phyloP scores from a whole-genome alignment of 768 basidiomycete genomes.

The Hygrophorus russula region DNA sequence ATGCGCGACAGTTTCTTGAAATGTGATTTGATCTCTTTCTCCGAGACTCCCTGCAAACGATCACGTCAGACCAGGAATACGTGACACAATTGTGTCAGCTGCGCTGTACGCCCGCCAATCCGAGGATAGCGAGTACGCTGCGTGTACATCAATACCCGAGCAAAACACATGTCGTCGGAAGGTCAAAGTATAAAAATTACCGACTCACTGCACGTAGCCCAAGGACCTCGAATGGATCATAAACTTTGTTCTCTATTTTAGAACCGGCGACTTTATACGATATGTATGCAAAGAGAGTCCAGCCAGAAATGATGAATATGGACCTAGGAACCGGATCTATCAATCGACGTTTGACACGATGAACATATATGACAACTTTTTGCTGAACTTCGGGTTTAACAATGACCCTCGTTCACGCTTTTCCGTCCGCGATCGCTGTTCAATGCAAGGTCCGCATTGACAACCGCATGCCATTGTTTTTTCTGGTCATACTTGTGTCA shows the following conservation, averaged over 20 bases:
- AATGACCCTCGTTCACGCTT: constrained; percentile 34
- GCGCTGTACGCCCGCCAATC: no score
- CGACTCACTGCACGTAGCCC: constrained; percentile 56
- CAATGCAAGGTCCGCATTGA: constrained; percentile 49
- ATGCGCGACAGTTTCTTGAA: constrained; percentile 85
- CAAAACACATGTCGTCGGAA: neutral
- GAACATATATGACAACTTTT: constrained; percentile 29
- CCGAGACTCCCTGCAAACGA: constrained; percentile 42
- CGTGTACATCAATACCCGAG: neutral
- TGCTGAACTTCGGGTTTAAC: constrained; percentile 36
- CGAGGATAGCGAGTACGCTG: no score
- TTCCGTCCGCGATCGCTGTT: constrained; percentile 36
- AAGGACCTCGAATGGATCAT: constrained; percentile 92
- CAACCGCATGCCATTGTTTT: constrained; percentile 35
- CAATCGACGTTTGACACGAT: neutral
- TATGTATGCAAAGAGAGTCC: constrained; percentile 60
- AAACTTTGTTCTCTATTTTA: constrained; percentile 57
- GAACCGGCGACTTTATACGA: constrained; percentile 52
- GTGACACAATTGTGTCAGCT: no score
- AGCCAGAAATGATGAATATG: constrained; percentile 54
- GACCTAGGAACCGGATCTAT: constrained; percentile 29
- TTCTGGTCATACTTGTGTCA: constrained; percentile 18
- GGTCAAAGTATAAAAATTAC: neutral
- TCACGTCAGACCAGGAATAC: neutral
- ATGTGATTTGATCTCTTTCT: constrained; percentile 92